phyloP scores from a whole-genome alignment of 495 filamentous ascomycete genomes.

The Penicillium lagena region DNA sequence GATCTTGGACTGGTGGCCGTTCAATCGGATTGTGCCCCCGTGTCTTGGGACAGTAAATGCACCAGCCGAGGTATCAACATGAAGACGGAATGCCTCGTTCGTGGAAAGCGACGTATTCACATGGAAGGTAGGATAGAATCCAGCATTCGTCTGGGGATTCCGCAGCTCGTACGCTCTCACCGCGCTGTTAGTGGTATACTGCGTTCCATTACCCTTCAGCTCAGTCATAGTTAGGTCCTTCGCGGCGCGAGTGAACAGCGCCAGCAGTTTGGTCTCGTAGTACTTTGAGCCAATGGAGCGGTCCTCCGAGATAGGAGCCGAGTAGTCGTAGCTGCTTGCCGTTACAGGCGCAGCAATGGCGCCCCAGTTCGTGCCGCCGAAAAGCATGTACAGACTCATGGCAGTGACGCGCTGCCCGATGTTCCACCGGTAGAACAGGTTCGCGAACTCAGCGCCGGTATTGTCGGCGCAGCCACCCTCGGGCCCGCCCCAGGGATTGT shows the following conservation, averaged over 20 bases:
- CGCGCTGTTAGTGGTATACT: constrained; percentile 42
- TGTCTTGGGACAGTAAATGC: constrained; percentile 37
- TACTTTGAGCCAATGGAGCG: constrained; percentile 53
- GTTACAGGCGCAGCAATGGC: constrained; percentile 39
- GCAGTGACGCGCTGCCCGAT: constrained; percentile 49
- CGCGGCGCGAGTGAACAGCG: constrained; percentile 48
- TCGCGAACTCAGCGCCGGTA: constrained; percentile 46
- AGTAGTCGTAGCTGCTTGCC: constrained; percentile 54
- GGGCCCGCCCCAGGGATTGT: constrained; percentile 56
- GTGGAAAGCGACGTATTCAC: constrained; percentile 36
- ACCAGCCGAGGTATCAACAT: constrained; percentile 49
- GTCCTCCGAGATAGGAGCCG: constrained; percentile 52
- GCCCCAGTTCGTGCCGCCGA: constrained; percentile 55
- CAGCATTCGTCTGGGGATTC: constrained; percentile 48
- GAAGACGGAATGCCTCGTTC: constrained; percentile 44
- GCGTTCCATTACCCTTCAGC: constrained; percentile 50
- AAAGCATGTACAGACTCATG: constrained; percentile 54
- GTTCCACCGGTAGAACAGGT: constrained; percentile 53
- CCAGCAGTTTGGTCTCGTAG: constrained; percentile 54
- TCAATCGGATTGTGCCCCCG: constrained; percentile 38
- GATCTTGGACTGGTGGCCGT: constrained; percentile 56
- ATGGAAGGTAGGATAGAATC: constrained; percentile 53
- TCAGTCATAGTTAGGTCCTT: constrained; percentile 47
- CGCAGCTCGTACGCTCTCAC: constrained; percentile 45
- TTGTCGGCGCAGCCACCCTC: constrained; percentile 44